These are phyloP conservation scores for Macrolepiota albuminosa DNA, from an alignment of 768 basidiomycete species.

Conservation along the genomic window DNA sequence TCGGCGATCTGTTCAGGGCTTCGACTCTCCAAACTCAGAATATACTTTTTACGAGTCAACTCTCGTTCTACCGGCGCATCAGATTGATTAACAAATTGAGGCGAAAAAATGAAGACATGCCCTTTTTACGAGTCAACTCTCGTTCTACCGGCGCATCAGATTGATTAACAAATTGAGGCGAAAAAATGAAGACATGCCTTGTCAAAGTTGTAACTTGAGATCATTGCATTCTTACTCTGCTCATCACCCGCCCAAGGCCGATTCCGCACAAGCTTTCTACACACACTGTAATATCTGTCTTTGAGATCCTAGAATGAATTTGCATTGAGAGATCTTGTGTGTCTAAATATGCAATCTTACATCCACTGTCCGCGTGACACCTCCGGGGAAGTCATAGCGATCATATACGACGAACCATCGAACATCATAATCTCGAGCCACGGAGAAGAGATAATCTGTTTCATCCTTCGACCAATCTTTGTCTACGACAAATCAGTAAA, in stretches of 20 bases:
- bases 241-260: slow-evolving; percentile 86
- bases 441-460: slow-evolving; percentile 84
- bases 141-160: slow-evolving; percentile 52
- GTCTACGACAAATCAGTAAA: slow-evolving; percentile 37
- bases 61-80: slow-evolving; percentile 64
- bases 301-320: slow-evolving; percentile 69
- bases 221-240: slow-evolving; percentile 55
- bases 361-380: slow-evolving; percentile 59
- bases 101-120: slow-evolving; percentile 31
- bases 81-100: background rate
- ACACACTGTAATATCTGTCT: slow-evolving; percentile 89
- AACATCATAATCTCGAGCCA: slow-evolving; percentile 78
- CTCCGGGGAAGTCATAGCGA: slow-evolving; percentile 74
- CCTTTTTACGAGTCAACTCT: slow-evolving; percentile 83
- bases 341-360: slow-evolving; percentile 31
- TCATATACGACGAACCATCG: slow-evolving; percentile 90
- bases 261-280: slow-evolving; percentile 80
- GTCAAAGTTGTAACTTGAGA: slow-evolving; percentile 80
- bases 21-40: slow-evolving; percentile 83
- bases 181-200: slow-evolving; percentile 47
- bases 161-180: background rate
- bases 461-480: slow-evolving; percentile 89
- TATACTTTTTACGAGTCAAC: slow-evolving; percentile 80
- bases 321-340: slow-evolving; percentile 2
- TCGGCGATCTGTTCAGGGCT: slow-evolving; percentile 87